Evolutionary conservation across 1,284 basidiomycete species (phyloP).

Genomic region (Heterobasidion occidentale): DNA sequence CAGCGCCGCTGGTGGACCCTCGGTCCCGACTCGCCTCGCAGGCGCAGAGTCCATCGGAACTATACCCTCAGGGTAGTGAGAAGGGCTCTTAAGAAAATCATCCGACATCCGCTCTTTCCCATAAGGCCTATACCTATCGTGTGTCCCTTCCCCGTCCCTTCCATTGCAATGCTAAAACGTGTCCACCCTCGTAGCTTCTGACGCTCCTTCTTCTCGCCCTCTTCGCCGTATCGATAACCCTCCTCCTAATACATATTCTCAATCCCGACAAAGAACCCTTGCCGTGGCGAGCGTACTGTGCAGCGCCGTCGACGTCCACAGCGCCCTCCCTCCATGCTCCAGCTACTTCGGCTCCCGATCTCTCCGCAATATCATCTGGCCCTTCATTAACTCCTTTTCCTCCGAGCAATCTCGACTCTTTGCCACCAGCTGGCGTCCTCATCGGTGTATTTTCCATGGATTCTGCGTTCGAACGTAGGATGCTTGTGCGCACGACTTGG

Average conservation of each 20-base stretch:
- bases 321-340: slow-evolving; percentile 30
- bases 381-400: slow-evolving; percentile 41
- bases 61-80: slow-evolving; percentile 36
- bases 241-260: slow-evolving; percentile 84
- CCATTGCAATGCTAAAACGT: background rate
- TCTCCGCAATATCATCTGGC: slow-evolving; percentile 27
- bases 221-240: slow-evolving; percentile 71
- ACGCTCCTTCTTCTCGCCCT: slow-evolving; percentile 65
- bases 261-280: slow-evolving; percentile 94
- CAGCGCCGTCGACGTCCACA: slow-evolving; percentile 43
- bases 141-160: slow-evolving; percentile 20
- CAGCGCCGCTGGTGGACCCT: slow-evolving; percentile 29
- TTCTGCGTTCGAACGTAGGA: slow-evolving; percentile 77
- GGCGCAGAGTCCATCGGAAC: slow-evolving; percentile 25
- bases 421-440: slow-evolving; percentile 87
- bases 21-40: slow-evolving; percentile 20
- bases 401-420: slow-evolving; percentile 55
- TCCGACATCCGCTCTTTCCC: slow-evolving; percentile 74
- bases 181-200: slow-evolving; percentile 45
- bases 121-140: slow-evolving; percentile 78
- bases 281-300: slow-evolving; percentile 92
- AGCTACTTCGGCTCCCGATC: slow-evolving; percentile 24
- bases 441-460: slow-evolving; percentile 92
- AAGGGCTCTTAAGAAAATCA: slow-evolving; percentile 44
- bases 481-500: slow-evolving; percentile 88